These are phyloP conservation scores for Fraxinus ornus DNA, from an alignment of 305 asterid genomes.

Conservation along the genomic window DNA sequence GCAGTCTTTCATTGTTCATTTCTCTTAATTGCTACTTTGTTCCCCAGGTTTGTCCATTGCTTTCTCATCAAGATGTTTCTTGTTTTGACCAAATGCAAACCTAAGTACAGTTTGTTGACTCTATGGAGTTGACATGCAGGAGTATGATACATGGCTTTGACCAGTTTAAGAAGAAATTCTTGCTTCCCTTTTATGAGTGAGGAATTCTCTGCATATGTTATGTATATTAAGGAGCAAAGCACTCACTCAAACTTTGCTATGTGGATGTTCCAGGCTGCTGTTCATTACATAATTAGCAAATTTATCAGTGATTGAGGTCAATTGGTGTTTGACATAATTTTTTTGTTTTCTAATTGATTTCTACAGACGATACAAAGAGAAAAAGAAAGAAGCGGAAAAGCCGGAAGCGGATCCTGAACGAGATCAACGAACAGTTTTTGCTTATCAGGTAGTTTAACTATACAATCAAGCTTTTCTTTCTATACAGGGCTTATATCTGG, in stretches of 20 bases:
- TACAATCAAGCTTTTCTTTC: conserved; percentile 11
- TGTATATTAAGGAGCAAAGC: conserved; percentile 36
- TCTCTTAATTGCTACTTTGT: conserved; percentile 56
- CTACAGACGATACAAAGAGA: conserved; percentile 61
- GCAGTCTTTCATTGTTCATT: conserved; percentile 60
- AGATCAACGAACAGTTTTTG: conserved; percentile 78
- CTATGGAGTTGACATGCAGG: conserved; percentile 69
- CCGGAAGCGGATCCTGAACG: conserved; percentile 70
- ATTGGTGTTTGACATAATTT: conserved; percentile 18
- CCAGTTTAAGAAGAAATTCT: conserved; percentile 49
- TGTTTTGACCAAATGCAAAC: conserved; percentile 42
- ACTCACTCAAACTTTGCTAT: conserved; percentile 31
- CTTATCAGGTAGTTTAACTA: conserved; percentile 60
- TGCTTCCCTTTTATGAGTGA: conserved; percentile 43
- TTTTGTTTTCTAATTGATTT: not conserved
- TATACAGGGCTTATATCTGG: conserved; percentile 23
- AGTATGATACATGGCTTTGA: conserved; percentile 49
- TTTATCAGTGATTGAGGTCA: conserved; percentile 1
- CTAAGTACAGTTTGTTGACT: conserved; percentile 51
- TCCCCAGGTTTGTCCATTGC: conserved; percentile 60
- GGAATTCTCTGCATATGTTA: conserved; percentile 38
- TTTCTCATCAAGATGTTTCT: conserved; percentile 44
- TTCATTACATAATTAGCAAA: conserved; percentile 35
- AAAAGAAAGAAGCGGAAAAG: conserved; percentile 56
- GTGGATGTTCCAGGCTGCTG: conserved; percentile 38